phyloP scores from a whole-genome alignment of 208 protist genomes.

The Leishmania tarentolae region DNA sequence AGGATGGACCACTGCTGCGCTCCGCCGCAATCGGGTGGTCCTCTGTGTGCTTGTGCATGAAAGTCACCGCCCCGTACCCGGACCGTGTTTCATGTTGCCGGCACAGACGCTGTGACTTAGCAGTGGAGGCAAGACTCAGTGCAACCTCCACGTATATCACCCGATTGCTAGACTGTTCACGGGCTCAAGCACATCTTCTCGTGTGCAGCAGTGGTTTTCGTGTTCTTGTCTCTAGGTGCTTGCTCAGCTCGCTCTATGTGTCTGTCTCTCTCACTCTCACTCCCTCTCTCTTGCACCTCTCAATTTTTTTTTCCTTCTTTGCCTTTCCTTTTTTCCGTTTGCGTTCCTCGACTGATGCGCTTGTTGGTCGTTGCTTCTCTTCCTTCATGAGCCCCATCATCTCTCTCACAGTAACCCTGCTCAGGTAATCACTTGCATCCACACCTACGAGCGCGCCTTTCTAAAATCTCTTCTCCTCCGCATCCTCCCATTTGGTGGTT shows the following conservation, averaged over 20 bases:
- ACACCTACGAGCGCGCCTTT: background rate
- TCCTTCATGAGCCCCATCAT: background rate
- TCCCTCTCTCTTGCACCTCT: background rate
- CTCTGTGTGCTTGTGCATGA: background rate
- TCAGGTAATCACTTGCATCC: background rate
- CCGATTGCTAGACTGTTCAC: too few species aligned
- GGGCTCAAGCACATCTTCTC: background rate
- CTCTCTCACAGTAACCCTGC: background rate
- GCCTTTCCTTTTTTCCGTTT: background rate
- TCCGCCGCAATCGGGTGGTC: background rate
- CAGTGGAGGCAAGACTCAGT: background rate
- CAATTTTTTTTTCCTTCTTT: background rate
- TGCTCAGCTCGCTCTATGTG: background rate
- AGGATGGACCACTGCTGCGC: background rate
- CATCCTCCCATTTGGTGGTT: background rate
- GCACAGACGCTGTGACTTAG: background rate
- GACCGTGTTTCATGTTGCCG: background rate
- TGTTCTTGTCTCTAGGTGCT: background rate
- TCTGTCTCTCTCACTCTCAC: background rate
- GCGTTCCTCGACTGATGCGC: background rate
- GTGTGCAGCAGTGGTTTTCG: background rate
- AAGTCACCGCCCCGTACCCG: background rate
- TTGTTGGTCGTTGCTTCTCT: background rate
- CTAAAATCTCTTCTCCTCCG: background rate
- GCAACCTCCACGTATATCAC: background rate